These are phyloP conservation scores for Cupressus sempervirens DNA, from an alignment of 75 land plant genomes.

Conservation along the genomic window DNA sequence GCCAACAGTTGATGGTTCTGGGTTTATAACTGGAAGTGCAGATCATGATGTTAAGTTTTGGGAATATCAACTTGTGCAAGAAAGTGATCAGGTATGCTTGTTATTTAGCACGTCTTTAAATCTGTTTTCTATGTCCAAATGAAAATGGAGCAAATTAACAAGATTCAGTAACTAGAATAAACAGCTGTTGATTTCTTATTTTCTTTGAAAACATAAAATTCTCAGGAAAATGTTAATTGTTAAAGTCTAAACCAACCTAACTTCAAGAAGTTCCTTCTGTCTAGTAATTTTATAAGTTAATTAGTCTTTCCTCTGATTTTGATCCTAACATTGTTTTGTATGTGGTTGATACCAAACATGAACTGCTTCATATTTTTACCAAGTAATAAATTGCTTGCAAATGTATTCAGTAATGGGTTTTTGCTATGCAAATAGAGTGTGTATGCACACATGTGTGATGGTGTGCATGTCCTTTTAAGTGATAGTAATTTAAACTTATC, in stretches of 20 bases:
- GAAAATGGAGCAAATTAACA: neutral
- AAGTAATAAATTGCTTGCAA: neutral
- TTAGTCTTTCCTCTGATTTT: neutral
- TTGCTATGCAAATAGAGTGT: neutral
- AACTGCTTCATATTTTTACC: neutral
- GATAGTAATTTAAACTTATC: neutral
- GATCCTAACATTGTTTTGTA: neutral
- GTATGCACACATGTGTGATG: too few relatives aligned
- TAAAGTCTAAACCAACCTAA: neutral
- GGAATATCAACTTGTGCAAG: slow-evolving; percentile 64
- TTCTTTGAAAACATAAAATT: neutral
- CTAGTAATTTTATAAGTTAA: too few relatives aligned
- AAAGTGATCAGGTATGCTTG: slow-evolving; percentile 40
- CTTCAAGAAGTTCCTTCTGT: neutral
- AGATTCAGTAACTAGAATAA: neutral
- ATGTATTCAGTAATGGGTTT: too few relatives aligned
- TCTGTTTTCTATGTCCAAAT: neutral
- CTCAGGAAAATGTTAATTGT: neutral
- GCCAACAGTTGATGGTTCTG: slow-evolving; percentile 64
- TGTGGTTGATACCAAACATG: neutral
- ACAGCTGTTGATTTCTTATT: neutral
- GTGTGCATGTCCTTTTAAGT: neutral
- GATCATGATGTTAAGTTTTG: slow-evolving; percentile 96
- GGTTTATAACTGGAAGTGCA: slow-evolving; percentile 89
- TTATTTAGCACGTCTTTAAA: neutral